phyloP scores from a whole-genome alignment of 768 basidiomycete genomes.

The Lactarius trivialis region DNA sequence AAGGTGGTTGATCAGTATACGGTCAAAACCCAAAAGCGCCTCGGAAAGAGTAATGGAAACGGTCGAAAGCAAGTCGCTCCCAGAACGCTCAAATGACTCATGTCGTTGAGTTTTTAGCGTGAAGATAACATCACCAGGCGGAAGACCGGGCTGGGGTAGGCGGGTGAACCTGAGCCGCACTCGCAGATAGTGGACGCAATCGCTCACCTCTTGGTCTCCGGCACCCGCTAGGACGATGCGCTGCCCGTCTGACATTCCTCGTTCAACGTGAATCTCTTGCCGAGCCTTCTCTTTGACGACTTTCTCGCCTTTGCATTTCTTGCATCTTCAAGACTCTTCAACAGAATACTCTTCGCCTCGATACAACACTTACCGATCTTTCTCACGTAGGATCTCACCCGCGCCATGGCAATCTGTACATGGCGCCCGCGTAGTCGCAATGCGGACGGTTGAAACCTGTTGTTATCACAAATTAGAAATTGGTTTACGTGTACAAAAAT shows the following conservation, averaged over 20 bases:
- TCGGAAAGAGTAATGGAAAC: slow-evolving; percentile 89
- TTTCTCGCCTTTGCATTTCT: slow-evolving; percentile 88
- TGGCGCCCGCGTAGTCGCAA: slow-evolving; percentile 45
- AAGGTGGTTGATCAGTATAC: slow-evolving; percentile 84
- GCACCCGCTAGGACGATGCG: slow-evolving; percentile 86
- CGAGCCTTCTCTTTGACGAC: slow-evolving; percentile 83
- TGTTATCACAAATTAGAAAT: not conserved
- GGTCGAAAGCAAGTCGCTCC: slow-evolving; percentile 71
- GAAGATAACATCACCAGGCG: slow-evolving; percentile 89
- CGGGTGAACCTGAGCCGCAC: not conserved
- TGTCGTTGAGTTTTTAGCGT: slow-evolving; percentile 63
- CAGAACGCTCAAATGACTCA: slow-evolving; percentile 75
- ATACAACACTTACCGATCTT: slow-evolving; percentile 55
- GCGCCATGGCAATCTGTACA: slow-evolving; percentile 67
- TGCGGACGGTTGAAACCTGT: slow-evolving; percentile 40
- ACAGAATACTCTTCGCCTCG: not conserved
- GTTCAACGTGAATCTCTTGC: slow-evolving; percentile 80
- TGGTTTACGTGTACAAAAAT: not conserved
- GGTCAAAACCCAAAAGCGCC: slow-evolving; percentile 89
- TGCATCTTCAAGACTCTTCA: slow-evolving; percentile 54
- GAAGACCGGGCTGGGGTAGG: slow-evolving; percentile 61
- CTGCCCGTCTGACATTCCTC: slow-evolving; percentile 78
- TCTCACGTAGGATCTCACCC: slow-evolving; percentile 71
- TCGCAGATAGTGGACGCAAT: not conserved
- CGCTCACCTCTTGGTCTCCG: slow-evolving; percentile 78